Evolutionary conservation across 2,329 filamentous ascomycete species (phyloP), one percentile per base, ranked within the genome.

Genomic region (Orbilia oligospora): DNA sequence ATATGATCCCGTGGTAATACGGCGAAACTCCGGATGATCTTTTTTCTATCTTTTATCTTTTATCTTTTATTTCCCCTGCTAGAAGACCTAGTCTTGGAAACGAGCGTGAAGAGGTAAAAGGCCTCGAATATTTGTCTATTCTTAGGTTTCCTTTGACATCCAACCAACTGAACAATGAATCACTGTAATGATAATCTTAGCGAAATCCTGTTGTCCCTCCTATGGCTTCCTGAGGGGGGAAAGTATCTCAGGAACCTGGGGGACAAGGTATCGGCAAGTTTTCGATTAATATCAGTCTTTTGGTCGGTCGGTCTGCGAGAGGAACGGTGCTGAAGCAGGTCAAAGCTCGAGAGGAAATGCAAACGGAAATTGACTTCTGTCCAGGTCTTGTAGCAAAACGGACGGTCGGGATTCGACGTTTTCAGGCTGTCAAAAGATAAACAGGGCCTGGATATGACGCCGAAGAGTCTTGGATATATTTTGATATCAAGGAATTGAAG

Each of bases 11-110:
- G 56, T 38, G 1, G 67, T 51, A 51, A 64, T 51, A 67, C 73
- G 73, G 73, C 67, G 67, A 68, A 51, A 77, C 24, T 77, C 67
- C 73, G 73, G 73, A 77, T 51, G 48, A 63, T 49, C 66, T 70
- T 56, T 51, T 46, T 41, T 63, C 41, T 58, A n/a, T n/a, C n/a
- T n/a, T n/a, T n/a, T n/a, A n/a, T n/a, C n/a, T n/a, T 33, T 38
- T 68, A 18, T 18, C n/a, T 20, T 46, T 46, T 46, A 46, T 46
- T 6, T 30, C 6, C 27, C 27, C 20, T 33, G 9, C 16, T 33
- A 38, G 41, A 61, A 48, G n/a, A 36, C 18, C 20, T 64, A 20
- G 38, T 30, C n/a, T 63, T 56, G 24, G 55, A 65, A 69, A 58
- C 63, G 75, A 78, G 63, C 36, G 68, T 72, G 38, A 41, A 53